phyloP scores from a whole-genome alignment of 768 basidiomycete genomes.

The Tricholoma bakamatsutake region DNA sequence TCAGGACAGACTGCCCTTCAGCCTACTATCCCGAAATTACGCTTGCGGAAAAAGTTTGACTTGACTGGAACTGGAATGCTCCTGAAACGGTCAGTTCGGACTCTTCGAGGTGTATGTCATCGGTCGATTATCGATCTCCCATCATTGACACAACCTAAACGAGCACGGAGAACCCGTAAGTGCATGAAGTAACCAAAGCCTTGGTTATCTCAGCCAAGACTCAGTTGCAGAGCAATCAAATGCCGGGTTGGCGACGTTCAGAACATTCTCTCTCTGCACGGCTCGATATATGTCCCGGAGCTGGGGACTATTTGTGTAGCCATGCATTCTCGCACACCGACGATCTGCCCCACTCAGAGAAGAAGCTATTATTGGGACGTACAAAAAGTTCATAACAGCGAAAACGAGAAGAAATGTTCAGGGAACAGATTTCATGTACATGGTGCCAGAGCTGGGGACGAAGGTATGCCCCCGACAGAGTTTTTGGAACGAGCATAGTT shows the following conservation, averaged over 20 bases:
- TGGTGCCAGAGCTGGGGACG: slow-evolving; percentile 41
- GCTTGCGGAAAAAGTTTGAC: slow-evolving; percentile 34
- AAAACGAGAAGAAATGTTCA: too few species aligned
- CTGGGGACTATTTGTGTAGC: background rate
- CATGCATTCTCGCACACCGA: slow-evolving; percentile 24
- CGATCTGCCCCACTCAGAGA: slow-evolving; percentile 42
- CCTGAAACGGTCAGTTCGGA: slow-evolving; percentile 45
- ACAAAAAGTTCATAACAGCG: slow-evolving; percentile 51
- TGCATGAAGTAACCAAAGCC: slow-evolving; percentile 16
- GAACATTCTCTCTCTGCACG: slow-evolving; percentile 10
- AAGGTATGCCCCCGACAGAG: slow-evolving; percentile 31
- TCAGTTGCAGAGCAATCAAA: slow-evolving; percentile 23
- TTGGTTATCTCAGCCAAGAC: slow-evolving; percentile 13
- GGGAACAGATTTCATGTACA: slow-evolving; percentile 38
- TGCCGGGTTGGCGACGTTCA: slow-evolving; percentile 23
- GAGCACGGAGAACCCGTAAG: slow-evolving; percentile 8
- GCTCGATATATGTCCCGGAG: slow-evolving; percentile 7
- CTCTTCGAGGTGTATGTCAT: slow-evolving; percentile 45
- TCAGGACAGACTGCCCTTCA: slow-evolving; percentile 41
- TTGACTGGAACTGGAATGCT: slow-evolving; percentile 45
- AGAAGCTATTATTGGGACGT: slow-evolving; percentile 61
- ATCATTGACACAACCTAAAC: slow-evolving; percentile 12
- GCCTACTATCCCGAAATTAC: slow-evolving; percentile 23
- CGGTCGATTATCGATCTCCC: slow-evolving; percentile 57
- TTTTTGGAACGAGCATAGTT: slow-evolving; percentile 47